Percentiles rank a stretch among this genome's conserved stretches.
phyloP scores from a whole-genome alignment of 192 early-diverging fungal genomes.

The Phycomyces nitens region DNA sequence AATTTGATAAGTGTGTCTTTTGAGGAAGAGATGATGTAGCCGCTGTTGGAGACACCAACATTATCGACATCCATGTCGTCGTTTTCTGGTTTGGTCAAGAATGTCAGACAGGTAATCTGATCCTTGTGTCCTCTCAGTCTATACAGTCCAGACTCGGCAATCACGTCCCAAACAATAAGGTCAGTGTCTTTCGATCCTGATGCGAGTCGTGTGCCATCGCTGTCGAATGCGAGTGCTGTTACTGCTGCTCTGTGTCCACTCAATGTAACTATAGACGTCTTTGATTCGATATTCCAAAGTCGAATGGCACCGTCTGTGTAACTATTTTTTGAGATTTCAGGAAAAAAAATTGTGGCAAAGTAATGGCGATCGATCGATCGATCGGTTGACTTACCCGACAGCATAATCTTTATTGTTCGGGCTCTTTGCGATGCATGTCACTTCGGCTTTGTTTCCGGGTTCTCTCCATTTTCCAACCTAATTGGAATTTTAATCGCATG shows the following conservation, averaged over 20 bases:
- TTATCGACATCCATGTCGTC: slow-evolving; percentile 6
- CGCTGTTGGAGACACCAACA: slow-evolving; percentile 48
- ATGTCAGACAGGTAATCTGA: slow-evolving; percentile 76
- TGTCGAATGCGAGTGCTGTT: slow-evolving; percentile 79
- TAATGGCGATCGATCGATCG: background rate
- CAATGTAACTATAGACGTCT: slow-evolving; percentile 65
- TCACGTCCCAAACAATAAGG: slow-evolving; percentile 92
- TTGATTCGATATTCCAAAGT: slow-evolving; percentile 68
- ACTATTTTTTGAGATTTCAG: slow-evolving; percentile 25
- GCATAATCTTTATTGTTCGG: slow-evolving; percentile 72
- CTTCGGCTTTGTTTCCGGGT: slow-evolving; percentile 75
- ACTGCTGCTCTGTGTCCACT: slow-evolving; percentile 91
- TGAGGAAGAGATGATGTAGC: slow-evolving; percentile 82
- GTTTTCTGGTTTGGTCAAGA: slow-evolving; percentile 42
- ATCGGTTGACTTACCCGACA: slow-evolving; percentile 63
- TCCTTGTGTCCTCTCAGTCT: slow-evolving; percentile 94
- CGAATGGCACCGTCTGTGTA: slow-evolving; percentile 92
- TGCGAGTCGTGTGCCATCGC: slow-evolving; percentile 73
- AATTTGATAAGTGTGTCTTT: slow-evolving; percentile 96
- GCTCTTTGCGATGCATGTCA: slow-evolving; percentile 75
- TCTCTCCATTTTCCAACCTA: slow-evolving; percentile 76
- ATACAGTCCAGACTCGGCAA: slow-evolving; percentile 85
- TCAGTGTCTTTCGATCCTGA: slow-evolving; percentile 94
- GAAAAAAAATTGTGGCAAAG: background rate
- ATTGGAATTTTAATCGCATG: too few species aligned